phyloP scores from a whole-genome alignment of 495 filamentous ascomycete genomes.

The Penicillium canescens region DNA sequence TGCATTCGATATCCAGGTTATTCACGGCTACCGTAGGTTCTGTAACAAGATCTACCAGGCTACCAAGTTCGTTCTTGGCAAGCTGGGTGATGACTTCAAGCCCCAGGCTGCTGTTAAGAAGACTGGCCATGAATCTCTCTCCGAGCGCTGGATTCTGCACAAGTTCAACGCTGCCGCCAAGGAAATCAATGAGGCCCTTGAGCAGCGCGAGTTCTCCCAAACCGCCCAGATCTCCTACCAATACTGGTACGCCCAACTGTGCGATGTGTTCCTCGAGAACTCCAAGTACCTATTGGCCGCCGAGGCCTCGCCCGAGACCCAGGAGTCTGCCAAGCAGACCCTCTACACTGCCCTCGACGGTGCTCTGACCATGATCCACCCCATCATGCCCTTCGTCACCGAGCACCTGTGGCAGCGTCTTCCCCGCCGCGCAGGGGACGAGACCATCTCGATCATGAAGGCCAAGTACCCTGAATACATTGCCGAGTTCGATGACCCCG shows the following conservation, averaged over 20 bases:
- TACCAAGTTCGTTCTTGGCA: slow-evolving; percentile 81
- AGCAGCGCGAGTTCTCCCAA: slow-evolving; percentile 68
- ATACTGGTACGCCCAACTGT: slow-evolving; percentile 69
- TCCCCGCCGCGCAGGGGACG: slow-evolving; percentile 61
- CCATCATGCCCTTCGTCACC: slow-evolving; percentile 79
- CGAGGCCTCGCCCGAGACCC: slow-evolving; percentile 54
- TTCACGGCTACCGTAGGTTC: slow-evolving; percentile 82
- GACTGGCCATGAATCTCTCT: slow-evolving; percentile 67
- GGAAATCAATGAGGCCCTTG: slow-evolving; percentile 69
- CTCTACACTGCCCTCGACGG: slow-evolving; percentile 71
- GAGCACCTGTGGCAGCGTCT: slow-evolving; percentile 81
- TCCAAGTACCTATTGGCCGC: slow-evolving; percentile 70
- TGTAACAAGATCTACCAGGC: slow-evolving; percentile 93
- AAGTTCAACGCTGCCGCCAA: slow-evolving; percentile 74
- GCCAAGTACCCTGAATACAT: slow-evolving; percentile 63
- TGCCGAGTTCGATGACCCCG: slow-evolving; percentile 54
- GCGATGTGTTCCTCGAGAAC: slow-evolving; percentile 75
- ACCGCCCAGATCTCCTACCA: slow-evolving; percentile 64
- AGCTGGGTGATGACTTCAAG: slow-evolving; percentile 69
- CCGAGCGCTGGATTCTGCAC: slow-evolving; percentile 85
- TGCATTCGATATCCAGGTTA: slow-evolving; percentile 80
- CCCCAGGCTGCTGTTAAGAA: slow-evolving; percentile 56
- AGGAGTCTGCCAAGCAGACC: slow-evolving; percentile 61
- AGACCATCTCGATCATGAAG: slow-evolving; percentile 65
- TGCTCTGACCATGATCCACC: slow-evolving; percentile 67